Percentiles rank a stretch among this genome's conserved stretches.
phyloP scores from a whole-genome alignment of 257 asterid species.

The Solanum dulcamara region DNA sequence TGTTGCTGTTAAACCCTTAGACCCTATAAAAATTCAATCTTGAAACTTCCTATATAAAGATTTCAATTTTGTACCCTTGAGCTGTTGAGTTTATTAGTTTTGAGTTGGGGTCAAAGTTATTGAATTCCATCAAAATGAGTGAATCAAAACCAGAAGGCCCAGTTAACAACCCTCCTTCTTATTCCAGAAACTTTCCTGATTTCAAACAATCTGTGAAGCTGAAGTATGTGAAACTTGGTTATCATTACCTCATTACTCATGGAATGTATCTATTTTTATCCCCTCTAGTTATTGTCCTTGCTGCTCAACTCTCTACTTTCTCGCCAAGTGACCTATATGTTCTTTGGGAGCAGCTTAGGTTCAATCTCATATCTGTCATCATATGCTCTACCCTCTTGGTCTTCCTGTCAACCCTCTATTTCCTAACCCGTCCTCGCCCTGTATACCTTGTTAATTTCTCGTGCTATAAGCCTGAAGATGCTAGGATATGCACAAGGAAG shows the following conservation, averaged over 20 bases:
- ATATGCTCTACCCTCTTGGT: slow-evolving; percentile 17
- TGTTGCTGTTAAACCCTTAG: neutral
- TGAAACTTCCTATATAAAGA: neutral
- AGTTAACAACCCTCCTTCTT: slow-evolving; percentile 11
- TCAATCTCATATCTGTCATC: slow-evolving; percentile 20
- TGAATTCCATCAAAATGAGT: slow-evolving; percentile 5
- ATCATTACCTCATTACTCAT: slow-evolving; percentile 26
- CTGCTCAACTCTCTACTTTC: slow-evolving; percentile 22
- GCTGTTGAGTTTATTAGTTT: neutral
- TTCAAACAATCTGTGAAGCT: slow-evolving; percentile 20
- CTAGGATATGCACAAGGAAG: slow-evolving; percentile 10
- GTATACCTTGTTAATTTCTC: slow-evolving; percentile 22
- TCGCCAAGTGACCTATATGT: slow-evolving; percentile 4
- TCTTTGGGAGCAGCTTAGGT: slow-evolving; percentile 25
- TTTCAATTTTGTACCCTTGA: neutral
- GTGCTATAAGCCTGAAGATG: slow-evolving; percentile 18
- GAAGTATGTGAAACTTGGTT: slow-evolving; percentile 29
- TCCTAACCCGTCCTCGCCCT: slow-evolving; percentile 15
- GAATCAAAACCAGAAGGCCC: slow-evolving; percentile 6
- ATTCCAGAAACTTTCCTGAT: slow-evolving; percentile 11
- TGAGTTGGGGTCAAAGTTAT: neutral
- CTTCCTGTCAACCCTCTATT: slow-evolving; percentile 14
- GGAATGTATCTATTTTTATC: slow-evolving; percentile 21
- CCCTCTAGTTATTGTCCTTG: slow-evolving; percentile 16
- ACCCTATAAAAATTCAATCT: neutral